phyloP scores from a whole-genome alignment of 495 filamentous ascomycete genomes.

The Hypoxylon perforatum region DNA sequence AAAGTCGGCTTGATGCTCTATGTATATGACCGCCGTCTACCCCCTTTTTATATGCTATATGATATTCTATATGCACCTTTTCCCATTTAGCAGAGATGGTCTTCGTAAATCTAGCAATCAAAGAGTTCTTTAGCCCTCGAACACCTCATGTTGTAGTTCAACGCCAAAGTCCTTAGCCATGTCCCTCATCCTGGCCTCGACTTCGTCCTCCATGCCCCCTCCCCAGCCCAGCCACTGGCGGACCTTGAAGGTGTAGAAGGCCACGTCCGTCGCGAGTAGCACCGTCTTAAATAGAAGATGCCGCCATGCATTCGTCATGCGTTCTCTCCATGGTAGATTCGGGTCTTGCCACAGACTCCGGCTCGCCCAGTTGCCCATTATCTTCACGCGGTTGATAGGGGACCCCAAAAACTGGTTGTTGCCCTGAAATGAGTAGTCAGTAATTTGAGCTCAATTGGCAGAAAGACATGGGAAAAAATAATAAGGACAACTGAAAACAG shows the following conservation, averaged over 20 bases:
- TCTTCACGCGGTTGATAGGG: slow-evolving; percentile 94
- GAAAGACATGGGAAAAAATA: too few relatives aligned
- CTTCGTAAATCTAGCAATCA: slow-evolving; percentile 11
- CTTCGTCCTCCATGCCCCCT: slow-evolving; percentile 91
- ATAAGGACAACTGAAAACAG: too few relatives aligned
- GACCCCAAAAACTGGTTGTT: slow-evolving; percentile 81
- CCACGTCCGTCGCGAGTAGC: slow-evolving; percentile 79
- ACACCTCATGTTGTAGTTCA: slow-evolving; percentile 86
- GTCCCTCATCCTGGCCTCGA: slow-evolving; percentile 84
- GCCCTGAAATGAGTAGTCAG: slow-evolving; percentile 36
- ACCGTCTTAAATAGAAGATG: slow-evolving; percentile 86
- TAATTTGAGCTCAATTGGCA: not conserved
- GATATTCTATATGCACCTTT: slow-evolving; percentile 21
- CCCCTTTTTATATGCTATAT: slow-evolving; percentile 21
- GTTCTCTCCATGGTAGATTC: slow-evolving; percentile 50
- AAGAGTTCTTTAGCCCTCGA: slow-evolving; percentile 73
- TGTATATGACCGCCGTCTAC: slow-evolving; percentile 29
- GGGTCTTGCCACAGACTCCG: slow-evolving; percentile 75
- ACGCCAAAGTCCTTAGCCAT: slow-evolving; percentile 94
- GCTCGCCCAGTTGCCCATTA: slow-evolving; percentile 90
- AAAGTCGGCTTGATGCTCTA: slow-evolving; percentile 22
- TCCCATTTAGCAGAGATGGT: slow-evolving; percentile 11
- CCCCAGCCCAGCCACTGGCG: slow-evolving; percentile 79
- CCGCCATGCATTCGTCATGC: slow-evolving; percentile 66
- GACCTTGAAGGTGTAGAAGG: slow-evolving; percentile 83